Evolutionary conservation across 805 yeast genomes (phyloP), one percentile per base, ranked within the genome.

Genomic region (Cyberlindnera saturnus): DNA sequence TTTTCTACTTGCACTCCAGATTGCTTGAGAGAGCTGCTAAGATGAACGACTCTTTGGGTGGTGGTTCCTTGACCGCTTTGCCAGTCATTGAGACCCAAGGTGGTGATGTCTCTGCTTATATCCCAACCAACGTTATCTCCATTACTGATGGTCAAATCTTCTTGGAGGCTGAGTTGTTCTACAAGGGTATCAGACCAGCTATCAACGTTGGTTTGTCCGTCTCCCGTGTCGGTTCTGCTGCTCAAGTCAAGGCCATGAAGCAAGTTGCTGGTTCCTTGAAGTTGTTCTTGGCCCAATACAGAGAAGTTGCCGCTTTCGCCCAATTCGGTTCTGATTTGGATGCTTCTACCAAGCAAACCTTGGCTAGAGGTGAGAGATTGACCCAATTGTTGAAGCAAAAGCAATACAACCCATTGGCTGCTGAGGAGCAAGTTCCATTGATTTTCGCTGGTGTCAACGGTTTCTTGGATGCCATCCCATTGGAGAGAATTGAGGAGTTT

Each of bases 231-330:
- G 99, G 99, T 77, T 91, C 98, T 57, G 99, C 99, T 66, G 99
- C 99, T 66, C 99, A 93, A 81, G 98, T 93, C 65, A 93, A 93
- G 83, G 99, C 99, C 74, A 88, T 93, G 95, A 93, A 93, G 79
- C 98, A 93, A 82, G 98, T 93, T 75, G 99, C 99, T 61, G 99
- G 99, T 85, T 93, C 99, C 61, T 86, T 93, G 77, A 93, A 93
- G 77, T 87, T 93, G 74, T 93, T 89, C 96, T 86, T 93, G 82
- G 99, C 99, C 65, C 99, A 93, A 81, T 93, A 93, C 86, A 90
- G 99, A 88, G 99, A 93, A 84, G 99, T 93, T 64, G 99, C 99
- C 70, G 99, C 99, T 65, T 93, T 93, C 74, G 99, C 99, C 65
- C 99, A 93, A 82, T 93, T 93, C 82, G 99, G 99, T 84, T 93